These are phyloP conservation scores for Geotrichum aggregatum DNA, from an alignment of 1,139 yeast species.

Conservation along the genomic window DNA sequence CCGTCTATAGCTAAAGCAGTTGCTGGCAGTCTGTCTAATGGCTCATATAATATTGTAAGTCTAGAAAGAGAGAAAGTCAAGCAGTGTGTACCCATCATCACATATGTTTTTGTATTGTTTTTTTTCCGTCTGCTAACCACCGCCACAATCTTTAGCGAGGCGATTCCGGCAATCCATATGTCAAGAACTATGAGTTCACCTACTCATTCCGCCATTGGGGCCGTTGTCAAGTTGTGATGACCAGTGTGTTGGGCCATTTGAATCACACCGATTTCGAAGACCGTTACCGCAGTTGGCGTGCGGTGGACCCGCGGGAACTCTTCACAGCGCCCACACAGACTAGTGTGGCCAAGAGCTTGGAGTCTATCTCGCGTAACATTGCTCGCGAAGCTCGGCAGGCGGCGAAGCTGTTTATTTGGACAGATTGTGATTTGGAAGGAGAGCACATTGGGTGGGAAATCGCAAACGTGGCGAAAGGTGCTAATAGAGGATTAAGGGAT, in stretches of 20 bases:
- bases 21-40: conserved; percentile 71
- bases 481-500: conserved; percentile 48
- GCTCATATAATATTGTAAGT: conserved; percentile 42
- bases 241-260: conserved; percentile 87
- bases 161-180: conserved; percentile 55
- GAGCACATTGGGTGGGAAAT: conserved; percentile 93
- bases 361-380: conserved; percentile 65
- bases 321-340: conserved; percentile 64
- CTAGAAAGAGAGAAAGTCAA: conserved; percentile 9
- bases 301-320: conserved; percentile 59
- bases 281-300: conserved; percentile 55
- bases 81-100: too few species aligned
- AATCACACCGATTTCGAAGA: conserved; percentile 62
- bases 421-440: conserved; percentile 98
- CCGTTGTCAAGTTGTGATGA: conserved; percentile 77
- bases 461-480: conserved; percentile 57
- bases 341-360: conserved; percentile 40
- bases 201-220: conserved; percentile 63
- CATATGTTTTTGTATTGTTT: not conserved
- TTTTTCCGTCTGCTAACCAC: conserved; percentile 11
- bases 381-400: conserved; percentile 58
- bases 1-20: conserved; percentile 92
- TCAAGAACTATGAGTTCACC: conserved; percentile 75
- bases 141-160: conserved; percentile 31
- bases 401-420: conserved; percentile 82